Evolutionary conservation across 2,329 filamentous ascomycete species (phyloP).

Genomic region (Botrytis elliptica): DNA sequence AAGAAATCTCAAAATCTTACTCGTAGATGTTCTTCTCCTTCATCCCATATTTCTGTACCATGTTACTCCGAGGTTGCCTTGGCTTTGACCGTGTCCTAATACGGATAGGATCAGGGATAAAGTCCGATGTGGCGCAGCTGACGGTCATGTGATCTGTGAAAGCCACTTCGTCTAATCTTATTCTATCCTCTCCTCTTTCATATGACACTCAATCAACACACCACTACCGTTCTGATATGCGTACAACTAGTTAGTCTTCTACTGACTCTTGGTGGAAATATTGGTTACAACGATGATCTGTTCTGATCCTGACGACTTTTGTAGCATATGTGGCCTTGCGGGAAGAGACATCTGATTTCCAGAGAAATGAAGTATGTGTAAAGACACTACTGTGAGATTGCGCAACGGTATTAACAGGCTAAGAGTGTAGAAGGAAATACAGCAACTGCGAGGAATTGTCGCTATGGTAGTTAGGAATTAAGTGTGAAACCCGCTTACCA

Average conservation of each 20-base stretch:
- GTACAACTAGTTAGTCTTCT: fast-evolving
- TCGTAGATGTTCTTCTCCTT: not conserved
- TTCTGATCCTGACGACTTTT: not conserved
- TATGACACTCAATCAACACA: not conserved
- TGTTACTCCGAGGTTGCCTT: conserved; percentile 9
- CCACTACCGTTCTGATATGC: not conserved
- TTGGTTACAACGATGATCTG: not conserved
- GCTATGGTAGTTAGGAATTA: fast-evolving
- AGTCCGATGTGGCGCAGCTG: not conserved
- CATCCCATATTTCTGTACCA: not conserved
- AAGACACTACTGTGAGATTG: conserved; percentile 1
- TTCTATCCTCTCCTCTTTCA: not conserved
- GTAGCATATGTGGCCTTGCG: not conserved
- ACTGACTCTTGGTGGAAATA: not conserved
- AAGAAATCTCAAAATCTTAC: not conserved
- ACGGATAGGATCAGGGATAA: not conserved
- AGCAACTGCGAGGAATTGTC: not conserved
- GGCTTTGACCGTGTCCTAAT: conserved; percentile 16
- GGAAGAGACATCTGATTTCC: not conserved
- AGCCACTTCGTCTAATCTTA: not conserved
- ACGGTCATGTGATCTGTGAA: not conserved
- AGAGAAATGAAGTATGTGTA: not conserved
- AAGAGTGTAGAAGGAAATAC: fast-evolving
- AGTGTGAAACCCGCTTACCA: not conserved
- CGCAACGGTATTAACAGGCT: not conserved